Conservation (phyloP, 2,329 filamentous ascomycete species). For the Cyanodermella asteris region DNA sequence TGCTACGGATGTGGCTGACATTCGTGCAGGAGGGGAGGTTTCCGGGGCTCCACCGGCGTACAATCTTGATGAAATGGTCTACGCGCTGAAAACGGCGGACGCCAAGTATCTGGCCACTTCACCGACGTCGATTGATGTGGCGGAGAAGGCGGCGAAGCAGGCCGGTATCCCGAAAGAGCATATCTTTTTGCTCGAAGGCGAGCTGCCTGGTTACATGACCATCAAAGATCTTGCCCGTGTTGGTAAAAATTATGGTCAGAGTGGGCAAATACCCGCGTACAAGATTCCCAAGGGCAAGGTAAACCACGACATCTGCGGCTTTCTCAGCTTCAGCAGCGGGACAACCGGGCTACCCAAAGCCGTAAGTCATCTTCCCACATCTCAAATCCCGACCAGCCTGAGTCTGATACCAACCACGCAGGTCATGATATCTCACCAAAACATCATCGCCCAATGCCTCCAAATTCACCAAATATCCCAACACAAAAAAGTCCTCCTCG, state of each 20-base stretch:
- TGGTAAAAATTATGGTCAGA: constrained; percentile 12
- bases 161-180: constrained; percentile 30
- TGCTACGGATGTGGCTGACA: neutral
- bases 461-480: constrained; percentile 34
- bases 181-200: constrained; percentile 18
- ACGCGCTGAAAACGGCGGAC: constrained; percentile 35
- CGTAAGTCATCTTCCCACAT: constrained; percentile 9
- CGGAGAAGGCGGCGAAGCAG: constrained; percentile 29
- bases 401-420: constrained; percentile 8
- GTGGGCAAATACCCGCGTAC: constrained; percentile 25
- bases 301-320: constrained; percentile 33
- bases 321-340: constrained; percentile 28
- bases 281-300: constrained; percentile 29
- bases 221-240: constrained; percentile 22
- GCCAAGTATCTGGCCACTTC: constrained; percentile 38
- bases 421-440: constrained; percentile 32
- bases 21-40: constrained; percentile 25
- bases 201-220: constrained; percentile 22
- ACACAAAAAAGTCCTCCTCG: constrained; percentile 30
- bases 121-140: constrained; percentile 31
- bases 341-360: constrained; percentile 30
- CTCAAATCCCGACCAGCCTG: constrained; percentile 1
- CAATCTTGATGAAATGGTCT: constrained; percentile 45
- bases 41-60: constrained; percentile 43
- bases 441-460: constrained; percentile 37